phyloP scores from a whole-genome alignment of 805 yeast genomes.

The Wickerhamomyces bovis region DNA sequence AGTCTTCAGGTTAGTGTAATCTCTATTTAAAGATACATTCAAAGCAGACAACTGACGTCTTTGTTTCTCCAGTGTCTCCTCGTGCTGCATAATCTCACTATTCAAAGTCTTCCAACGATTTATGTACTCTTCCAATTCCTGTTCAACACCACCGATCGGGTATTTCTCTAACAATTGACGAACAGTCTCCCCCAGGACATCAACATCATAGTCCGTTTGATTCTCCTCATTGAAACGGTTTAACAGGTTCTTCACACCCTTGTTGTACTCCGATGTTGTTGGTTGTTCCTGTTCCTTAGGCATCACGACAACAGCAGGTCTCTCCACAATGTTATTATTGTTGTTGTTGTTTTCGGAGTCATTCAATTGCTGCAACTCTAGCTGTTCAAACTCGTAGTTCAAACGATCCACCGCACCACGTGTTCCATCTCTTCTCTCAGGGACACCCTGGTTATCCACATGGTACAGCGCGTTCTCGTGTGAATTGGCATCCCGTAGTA shows the following conservation, averaged over 20 bases:
- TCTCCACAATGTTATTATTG: background rate
- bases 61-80: conserved; percentile 38
- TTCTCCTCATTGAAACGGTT: conserved; percentile 27
- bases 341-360: conserved; percentile 16
- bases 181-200: conserved; percentile 38
- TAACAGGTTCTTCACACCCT: conserved; percentile 28
- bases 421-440: conserved; percentile 48
- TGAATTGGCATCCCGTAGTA: conserved; percentile 54
- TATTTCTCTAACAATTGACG: conserved; percentile 29
- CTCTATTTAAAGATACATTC: conserved; percentile 26
- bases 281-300: conserved; percentile 15
- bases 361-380: conserved; percentile 20
- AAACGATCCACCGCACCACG: conserved; percentile 31
- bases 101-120: background rate
- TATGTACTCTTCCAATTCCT: background rate
- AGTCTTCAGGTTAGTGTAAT: conserved; percentile 5
- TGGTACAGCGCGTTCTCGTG: conserved; percentile 47
- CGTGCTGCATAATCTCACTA: conserved; percentile 35
- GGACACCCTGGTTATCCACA: conserved; percentile 31
- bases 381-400: conserved; percentile 29
- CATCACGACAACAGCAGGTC: conserved; percentile 18
- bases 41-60: conserved; percentile 32
- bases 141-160: background rate
- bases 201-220: conserved; percentile 32
- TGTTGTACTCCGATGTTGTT: conserved; percentile 12